Evolutionary conservation across 179 eudicot species (phyloP).

Genomic region (Silene noctiflora): DNA sequence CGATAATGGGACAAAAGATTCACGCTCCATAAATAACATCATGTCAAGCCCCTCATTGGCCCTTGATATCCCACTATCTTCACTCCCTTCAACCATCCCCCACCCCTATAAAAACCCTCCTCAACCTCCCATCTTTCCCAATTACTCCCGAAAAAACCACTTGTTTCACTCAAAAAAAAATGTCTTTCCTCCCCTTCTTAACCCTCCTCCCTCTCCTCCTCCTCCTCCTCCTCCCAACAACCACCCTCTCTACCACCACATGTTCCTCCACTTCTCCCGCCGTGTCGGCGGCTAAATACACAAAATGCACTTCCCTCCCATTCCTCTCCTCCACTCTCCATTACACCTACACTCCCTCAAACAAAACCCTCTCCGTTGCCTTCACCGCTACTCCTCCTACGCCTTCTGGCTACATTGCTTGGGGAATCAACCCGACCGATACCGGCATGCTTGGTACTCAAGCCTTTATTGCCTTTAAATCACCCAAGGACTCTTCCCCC

Average conservation of each 20-base stretch:
- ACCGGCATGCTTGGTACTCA: slow-evolving; percentile 65
- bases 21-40: too few relatives aligned
- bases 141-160: neutral
- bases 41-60: slow-evolving; percentile 2
- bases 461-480: slow-evolving; percentile 45
- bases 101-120: neutral
- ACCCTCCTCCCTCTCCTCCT: neutral
- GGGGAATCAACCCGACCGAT: slow-evolving; percentile 70
- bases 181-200: neutral
- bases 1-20: too few relatives aligned
- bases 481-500: slow-evolving; percentile 24
- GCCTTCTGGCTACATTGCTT: slow-evolving; percentile 63
- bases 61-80: neutral
- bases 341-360: slow-evolving; percentile 43
- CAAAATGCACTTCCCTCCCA: slow-evolving; percentile 44
- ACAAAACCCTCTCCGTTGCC: slow-evolving; percentile 51
- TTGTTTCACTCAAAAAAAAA: neutral
- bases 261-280: slow-evolving; percentile 46
- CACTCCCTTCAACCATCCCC: neutral
- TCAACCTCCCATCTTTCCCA: neutral
- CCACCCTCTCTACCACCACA: slow-evolving; percentile 38
- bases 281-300: slow-evolving; percentile 41
- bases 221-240: slow-evolving; percentile 21
- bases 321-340: slow-evolving; percentile 48
- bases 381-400: slow-evolving; percentile 50